A percentile compares a stretch with the other conserved stretches of the same genome.
Evolutionary conservation across 352 stramenopile species (phyloP).

Genomic region (Phytophthora rubi): DNA sequence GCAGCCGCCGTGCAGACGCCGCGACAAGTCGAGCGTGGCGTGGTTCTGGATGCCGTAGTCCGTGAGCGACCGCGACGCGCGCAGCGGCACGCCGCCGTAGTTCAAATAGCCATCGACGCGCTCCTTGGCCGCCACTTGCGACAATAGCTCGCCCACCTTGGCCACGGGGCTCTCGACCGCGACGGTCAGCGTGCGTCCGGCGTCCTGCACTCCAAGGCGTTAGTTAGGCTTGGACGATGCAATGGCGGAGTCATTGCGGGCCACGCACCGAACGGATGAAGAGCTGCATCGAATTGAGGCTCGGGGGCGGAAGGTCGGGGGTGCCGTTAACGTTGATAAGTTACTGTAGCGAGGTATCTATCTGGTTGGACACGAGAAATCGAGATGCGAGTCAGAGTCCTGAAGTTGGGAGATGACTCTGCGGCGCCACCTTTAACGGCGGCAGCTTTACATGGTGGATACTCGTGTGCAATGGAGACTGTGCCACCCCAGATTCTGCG

Average conservation of each 20-base stretch:
- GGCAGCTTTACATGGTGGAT: too few relatives aligned
- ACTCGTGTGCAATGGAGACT: neutral
- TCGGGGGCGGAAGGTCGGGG: too few relatives aligned
- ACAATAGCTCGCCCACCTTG: conserved; percentile 49
- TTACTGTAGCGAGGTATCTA: neutral
- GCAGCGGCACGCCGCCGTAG: conserved; percentile 71
- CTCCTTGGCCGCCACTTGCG: conserved; percentile 40
- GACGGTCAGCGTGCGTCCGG: conserved; percentile 48
- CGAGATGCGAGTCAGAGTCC: neutral
- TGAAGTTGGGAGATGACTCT: conserved; percentile 1
- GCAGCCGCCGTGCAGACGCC: conserved; percentile 64
- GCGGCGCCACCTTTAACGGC: neutral
- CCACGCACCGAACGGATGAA: conserved; percentile 64
- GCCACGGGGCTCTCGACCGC: conserved; percentile 31
- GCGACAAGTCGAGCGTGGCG: conserved; percentile 59
- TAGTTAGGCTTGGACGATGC: neutral
- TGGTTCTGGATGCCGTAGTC: conserved; percentile 79
- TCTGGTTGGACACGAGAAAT: neutral
- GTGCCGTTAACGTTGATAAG: neutral
- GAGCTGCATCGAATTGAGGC: conserved; percentile 55
- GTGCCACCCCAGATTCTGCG: neutral
- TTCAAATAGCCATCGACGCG: conserved; percentile 46
- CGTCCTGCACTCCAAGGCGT: conserved; percentile 35
- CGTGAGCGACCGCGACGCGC: conserved; percentile 42
- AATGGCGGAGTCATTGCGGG: neutral